Evolutionary conservation across 176 grass and related monocot genomes (phyloP).

Genomic region (Paspalum notatum): DNA sequence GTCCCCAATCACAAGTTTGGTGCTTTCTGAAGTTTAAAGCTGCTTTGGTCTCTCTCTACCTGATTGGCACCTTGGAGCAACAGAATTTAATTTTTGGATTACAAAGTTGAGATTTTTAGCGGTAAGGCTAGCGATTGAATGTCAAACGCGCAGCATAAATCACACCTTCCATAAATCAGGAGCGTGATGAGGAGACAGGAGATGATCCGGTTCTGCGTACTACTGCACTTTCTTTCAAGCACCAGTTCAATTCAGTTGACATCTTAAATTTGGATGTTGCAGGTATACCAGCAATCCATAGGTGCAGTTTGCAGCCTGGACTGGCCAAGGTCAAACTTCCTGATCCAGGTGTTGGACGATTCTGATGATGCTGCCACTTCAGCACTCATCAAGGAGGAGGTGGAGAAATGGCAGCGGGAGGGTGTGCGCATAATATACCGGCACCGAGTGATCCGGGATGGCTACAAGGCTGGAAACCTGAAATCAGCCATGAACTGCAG

Average conservation of each 20-base stretch:
- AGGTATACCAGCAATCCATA: slow-evolving; percentile 97
- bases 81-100: neutral
- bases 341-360: slow-evolving; percentile 84
- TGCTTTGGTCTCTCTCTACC: neutral
- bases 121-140: slow-evolving; percentile 1
- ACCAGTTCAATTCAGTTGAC: slow-evolving; percentile 25
- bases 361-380: slow-evolving; percentile 73
- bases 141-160: slow-evolving; percentile 7
- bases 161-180: neutral
- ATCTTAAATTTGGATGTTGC: slow-evolving; percentile 39
- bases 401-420: slow-evolving; percentile 73
- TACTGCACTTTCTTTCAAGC: slow-evolving; percentile 6
- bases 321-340: slow-evolving; percentile 69
- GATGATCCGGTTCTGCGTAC: neutral
- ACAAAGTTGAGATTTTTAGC: slow-evolving; percentile 29
- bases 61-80: slow-evolving; percentile 24
- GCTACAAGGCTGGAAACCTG: slow-evolving; percentile 91
- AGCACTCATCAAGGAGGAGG: slow-evolving; percentile 72
- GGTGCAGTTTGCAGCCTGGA: slow-evolving; percentile 76
- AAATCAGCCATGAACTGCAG: slow-evolving; percentile 91
- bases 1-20: neutral
- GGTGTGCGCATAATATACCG: slow-evolving; percentile 72
- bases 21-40: slow-evolving; percentile 20
- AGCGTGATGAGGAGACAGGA: neutral
- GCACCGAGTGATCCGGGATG: slow-evolving; percentile 71